phyloP scores from a whole-genome alignment of 164 flowering plant genomes.

The Liquidambar formosana region DNA sequence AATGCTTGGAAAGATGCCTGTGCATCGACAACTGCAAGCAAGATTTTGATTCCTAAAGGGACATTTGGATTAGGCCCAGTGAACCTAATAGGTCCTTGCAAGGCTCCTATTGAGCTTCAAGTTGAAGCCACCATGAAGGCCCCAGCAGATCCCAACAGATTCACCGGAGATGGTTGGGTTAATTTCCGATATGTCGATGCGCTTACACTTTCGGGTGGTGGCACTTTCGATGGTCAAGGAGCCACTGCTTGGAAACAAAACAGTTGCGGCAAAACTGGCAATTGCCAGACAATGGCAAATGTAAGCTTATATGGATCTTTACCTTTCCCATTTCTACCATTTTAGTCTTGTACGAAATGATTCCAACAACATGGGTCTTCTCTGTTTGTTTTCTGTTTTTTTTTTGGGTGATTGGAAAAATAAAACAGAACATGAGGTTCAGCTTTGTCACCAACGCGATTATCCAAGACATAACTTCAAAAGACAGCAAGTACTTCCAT shows the following conservation, averaged over 20 bases:
- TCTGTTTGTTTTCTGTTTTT: too few relatives aligned
- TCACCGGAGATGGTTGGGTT: slow-evolving; percentile 27
- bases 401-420: too few relatives aligned
- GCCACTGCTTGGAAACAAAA: slow-evolving; percentile 27
- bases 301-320: slow-evolving; percentile 14
- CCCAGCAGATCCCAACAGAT: not conserved
- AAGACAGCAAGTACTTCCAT: slow-evolving; percentile 45
- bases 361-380: too few relatives aligned
- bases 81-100: slow-evolving; percentile 37
- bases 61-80: slow-evolving; percentile 17
- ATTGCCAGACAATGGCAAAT: slow-evolving; percentile 21
- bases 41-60: slow-evolving; percentile 37
- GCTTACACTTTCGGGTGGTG: slow-evolving; percentile 34
- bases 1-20: slow-evolving; percentile 48
- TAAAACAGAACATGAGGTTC: slow-evolving; percentile 39
- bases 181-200: slow-evolving; percentile 18
- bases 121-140: slow-evolving; percentile 32
- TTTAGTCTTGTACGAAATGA: too few relatives aligned
- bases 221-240: slow-evolving; percentile 46
- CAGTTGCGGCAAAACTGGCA: slow-evolving; percentile 22
- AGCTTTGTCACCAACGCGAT: slow-evolving; percentile 25
- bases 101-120: slow-evolving; percentile 27
- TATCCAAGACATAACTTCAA: slow-evolving; percentile 21
- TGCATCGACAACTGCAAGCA: slow-evolving; percentile 16
- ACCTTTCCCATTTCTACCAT: not conserved